phyloP scores from a whole-genome alignment of 129 eudicot species.

The Tanacetum coccineum region DNA sequence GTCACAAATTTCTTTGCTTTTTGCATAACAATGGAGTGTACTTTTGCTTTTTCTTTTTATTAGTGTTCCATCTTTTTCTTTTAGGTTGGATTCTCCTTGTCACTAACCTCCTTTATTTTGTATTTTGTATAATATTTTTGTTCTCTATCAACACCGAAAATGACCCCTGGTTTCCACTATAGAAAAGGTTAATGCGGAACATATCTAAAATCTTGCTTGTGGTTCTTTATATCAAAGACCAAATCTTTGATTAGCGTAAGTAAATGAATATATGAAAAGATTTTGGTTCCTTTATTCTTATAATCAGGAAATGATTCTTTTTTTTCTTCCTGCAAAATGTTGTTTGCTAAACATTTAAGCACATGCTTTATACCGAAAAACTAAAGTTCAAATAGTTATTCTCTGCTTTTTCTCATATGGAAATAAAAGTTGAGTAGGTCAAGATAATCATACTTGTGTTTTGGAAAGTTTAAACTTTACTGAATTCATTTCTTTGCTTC shows the following conservation, averaged over 20 bases:
- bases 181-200: conserved; percentile 14
- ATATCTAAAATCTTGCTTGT: conserved; percentile 16
- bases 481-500: conserved; percentile 17
- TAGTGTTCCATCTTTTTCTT: conserved; percentile 41
- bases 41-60: conserved; percentile 64
- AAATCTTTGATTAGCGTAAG: conserved; percentile 1
- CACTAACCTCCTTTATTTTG: conserved; percentile 35
- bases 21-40: conserved; percentile 31
- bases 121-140: conserved; percentile 30
- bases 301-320: background rate
- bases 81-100: conserved; percentile 55
- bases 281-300: background rate
- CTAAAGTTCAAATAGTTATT: conserved; percentile 26
- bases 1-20: conserved; percentile 41
- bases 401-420: conserved; percentile 28
- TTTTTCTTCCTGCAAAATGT: background rate
- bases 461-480: conserved; percentile 24
- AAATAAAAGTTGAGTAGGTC: conserved; percentile 15
- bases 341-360: conserved; percentile 10
- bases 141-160: conserved; percentile 24
- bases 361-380: conserved; percentile 19
- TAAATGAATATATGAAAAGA: conserved; percentile 15
- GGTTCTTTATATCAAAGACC: conserved; percentile 19
- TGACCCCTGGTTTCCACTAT: conserved; percentile 28
- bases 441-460: conserved; percentile 13